Percentiles rank a stretch among this genome's conserved stretches.
These are phyloP conservation scores for Penicillium rolfsii DNA, from an alignment of 2,329 filamentous ascomycete genomes.

Conservation along the genomic window DNA sequence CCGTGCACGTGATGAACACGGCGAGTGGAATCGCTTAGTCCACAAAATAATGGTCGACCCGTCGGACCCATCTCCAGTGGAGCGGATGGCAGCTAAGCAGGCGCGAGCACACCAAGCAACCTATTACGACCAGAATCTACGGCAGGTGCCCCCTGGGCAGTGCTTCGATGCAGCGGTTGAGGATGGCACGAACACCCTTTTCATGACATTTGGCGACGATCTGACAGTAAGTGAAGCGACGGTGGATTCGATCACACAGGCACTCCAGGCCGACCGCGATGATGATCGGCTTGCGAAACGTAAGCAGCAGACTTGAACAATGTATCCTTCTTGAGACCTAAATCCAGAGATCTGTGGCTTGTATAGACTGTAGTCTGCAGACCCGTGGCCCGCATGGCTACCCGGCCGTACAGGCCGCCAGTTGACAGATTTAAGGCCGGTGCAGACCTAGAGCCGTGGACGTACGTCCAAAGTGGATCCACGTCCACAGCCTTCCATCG, in stretches of 20 bases:
- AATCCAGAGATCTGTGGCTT: not conserved
- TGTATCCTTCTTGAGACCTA: not conserved
- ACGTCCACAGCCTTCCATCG: not conserved
- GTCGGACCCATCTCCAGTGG: slow-evolving; percentile 19
- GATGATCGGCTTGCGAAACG: slow-evolving; percentile 10
- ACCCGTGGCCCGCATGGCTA: not conserved
- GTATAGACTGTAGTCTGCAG: not conserved
- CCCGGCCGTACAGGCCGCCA: slow-evolving; percentile 1
- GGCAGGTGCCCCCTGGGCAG: slow-evolving; percentile 19
- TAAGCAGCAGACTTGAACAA: slow-evolving; percentile 2
- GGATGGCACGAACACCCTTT: slow-evolving; percentile 24
- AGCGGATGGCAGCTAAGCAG: slow-evolving; percentile 20
- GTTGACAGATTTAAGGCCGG: not conserved
- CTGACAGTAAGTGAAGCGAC: slow-evolving; percentile 13
- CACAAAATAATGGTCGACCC: slow-evolving; percentile 20
- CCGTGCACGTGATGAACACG: slow-evolving; percentile 12
- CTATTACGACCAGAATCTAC: slow-evolving; percentile 25
- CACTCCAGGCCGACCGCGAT: slow-evolving; percentile 7
- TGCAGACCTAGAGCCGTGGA: slow-evolving; percentile 1
- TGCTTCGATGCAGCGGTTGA: slow-evolving; percentile 24
- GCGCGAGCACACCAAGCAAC: slow-evolving; percentile 17
- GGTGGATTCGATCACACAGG: slow-evolving; percentile 10
- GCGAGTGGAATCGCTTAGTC: slow-evolving; percentile 18
- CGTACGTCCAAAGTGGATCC: no score
- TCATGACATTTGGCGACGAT: slow-evolving; percentile 21